Base-by-base conservation (phyloP, 306 rosid genomes). In the Malus asiatica region DNA sequence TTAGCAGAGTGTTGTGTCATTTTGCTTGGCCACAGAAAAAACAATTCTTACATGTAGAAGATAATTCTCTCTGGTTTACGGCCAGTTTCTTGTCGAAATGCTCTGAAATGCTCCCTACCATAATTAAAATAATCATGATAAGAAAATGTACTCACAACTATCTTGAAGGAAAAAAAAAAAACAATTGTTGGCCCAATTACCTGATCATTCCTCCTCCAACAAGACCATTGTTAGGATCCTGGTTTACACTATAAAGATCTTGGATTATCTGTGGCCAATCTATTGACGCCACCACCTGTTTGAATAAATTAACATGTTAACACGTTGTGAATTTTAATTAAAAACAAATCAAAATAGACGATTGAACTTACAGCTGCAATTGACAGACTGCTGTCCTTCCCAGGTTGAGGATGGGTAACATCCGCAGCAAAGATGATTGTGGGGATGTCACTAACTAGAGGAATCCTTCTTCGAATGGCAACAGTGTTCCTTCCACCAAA, bases 251-350 rank as follows among this genome's bases (percentile, higher is more conserved):
- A 13, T 81, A 87, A 5, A 95, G 90, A 80, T 95, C 97, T 15
- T 82, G 83, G 2, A 95, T 92, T 0, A 92, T 88, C 44, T 76
- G 75, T 0, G 98, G 97, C 98, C 98, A 95, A 77, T 95, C 98
- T 90, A 89, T 88, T 2, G 97, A 95, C 4, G 92, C 98, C 59
- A 95, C 98, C 0, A 95, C 97, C 98, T 91, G 73, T 14, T 23
- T 22, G 63, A 15, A 42, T 48, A 42, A 61, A 74, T 30, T 44
- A 52, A 72, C 25, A 59, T 3, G 60, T 23, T 10, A 59, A 8
- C 23, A 78, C 10, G 14, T 52, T 10, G 6, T n/a, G 42, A 14
- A n/a, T 10, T 11, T 4, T 0, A 5, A 52, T 42, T 16, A 6
- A 8, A 6, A 4, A 1, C 20, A 35, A 19, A 69, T 45, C 2